A percentile compares a stretch with the other conserved stretches of the same genome.
Evolutionary conservation across 2,329 filamentous ascomycete genomes (phyloP).

Genomic region (Cladosporium sphaerospermum): DNA sequence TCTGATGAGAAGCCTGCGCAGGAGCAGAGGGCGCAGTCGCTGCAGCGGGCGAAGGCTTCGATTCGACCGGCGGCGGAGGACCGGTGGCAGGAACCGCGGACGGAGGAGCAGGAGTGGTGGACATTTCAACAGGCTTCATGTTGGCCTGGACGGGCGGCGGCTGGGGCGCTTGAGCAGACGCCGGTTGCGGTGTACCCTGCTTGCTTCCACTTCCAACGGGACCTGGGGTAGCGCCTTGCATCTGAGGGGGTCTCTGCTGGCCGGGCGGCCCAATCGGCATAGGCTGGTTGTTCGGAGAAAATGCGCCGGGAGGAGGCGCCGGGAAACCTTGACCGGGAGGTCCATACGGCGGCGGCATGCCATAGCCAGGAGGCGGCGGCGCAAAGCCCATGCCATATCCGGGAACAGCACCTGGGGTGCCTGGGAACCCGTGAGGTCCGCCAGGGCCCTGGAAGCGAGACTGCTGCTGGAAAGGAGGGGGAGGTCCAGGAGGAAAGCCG

Average conservation of each 20-base stretch:
- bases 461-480: slow-evolving; percentile 38
- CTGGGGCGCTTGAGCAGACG: slow-evolving; percentile 19
- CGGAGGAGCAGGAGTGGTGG: slow-evolving; percentile 39
- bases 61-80: slow-evolving; percentile 60
- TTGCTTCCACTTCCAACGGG: slow-evolving; percentile 33
- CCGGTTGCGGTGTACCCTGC: slow-evolving; percentile 30
- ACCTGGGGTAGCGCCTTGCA: slow-evolving; percentile 35
- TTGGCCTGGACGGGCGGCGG: slow-evolving; percentile 15
- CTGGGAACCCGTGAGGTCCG: slow-evolving; percentile 41
- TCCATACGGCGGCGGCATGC: slow-evolving; percentile 1
- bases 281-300: slow-evolving; percentile 24
- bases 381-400: slow-evolving; percentile 29
- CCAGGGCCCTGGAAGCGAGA: slow-evolving; percentile 41
- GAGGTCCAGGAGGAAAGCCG: slow-evolving; percentile 34
- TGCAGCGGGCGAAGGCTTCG: slow-evolving; percentile 58
- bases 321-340: slow-evolving; percentile 56
- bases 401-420: slow-evolving; percentile 39
- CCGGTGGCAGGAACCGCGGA: slow-evolving; percentile 34
- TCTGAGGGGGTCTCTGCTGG: slow-evolving; percentile 37
- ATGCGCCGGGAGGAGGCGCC: slow-evolving; percentile 35
- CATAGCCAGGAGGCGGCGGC: slow-evolving; percentile 22
- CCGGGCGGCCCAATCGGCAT: slow-evolving; percentile 54
- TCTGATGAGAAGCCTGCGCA: slow-evolving; percentile 30
- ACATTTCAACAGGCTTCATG: slow-evolving; percentile 29
- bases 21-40: slow-evolving; percentile 47